These are phyloP conservation scores for Adansonia gregorii DNA, from an alignment of 441 rosid species.

Conservation along the genomic window DNA sequence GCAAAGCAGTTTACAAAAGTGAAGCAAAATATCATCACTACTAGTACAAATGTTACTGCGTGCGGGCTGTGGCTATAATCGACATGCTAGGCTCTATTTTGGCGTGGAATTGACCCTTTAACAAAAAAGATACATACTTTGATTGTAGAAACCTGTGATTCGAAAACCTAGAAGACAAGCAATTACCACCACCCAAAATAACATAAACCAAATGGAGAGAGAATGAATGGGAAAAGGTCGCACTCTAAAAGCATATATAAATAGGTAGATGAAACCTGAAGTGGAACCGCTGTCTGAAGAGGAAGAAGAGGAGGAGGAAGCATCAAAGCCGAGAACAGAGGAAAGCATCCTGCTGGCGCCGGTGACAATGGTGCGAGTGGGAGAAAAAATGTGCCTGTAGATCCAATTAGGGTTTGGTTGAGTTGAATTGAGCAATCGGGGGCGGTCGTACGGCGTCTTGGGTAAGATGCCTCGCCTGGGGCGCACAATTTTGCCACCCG, in stretches of 20 bases:
- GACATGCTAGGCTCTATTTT: not conserved
- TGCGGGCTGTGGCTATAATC: not conserved
- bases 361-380: constrained; percentile 73
- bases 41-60: not conserved
- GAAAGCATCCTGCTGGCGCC: constrained; percentile 79
- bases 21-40: not conserved
- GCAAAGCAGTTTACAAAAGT: too few relatives aligned
- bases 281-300: constrained; percentile 42
- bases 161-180: not conserved
- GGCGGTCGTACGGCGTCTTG: constrained; percentile 64
- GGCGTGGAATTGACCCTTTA: not conserved
- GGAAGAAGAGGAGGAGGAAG: constrained; percentile 49
- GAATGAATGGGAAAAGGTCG: not conserved
- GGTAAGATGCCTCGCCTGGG: constrained; percentile 36
- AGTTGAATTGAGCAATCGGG: constrained; percentile 33
- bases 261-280: constrained; percentile 44
- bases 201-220: not conserved
- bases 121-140: not conserved
- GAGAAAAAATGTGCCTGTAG: constrained; percentile 66
- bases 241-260: not conserved
- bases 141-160: not conserved
- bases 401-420: constrained; percentile 84
- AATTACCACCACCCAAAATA: not conserved
- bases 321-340: constrained; percentile 61
- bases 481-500: constrained; percentile 58